A percentile compares a stretch with the other conserved stretches of the same genome.
phyloP scores from a whole-genome alignment of 768 basidiomycete species.

The Termitomyces bulborhizus region DNA sequence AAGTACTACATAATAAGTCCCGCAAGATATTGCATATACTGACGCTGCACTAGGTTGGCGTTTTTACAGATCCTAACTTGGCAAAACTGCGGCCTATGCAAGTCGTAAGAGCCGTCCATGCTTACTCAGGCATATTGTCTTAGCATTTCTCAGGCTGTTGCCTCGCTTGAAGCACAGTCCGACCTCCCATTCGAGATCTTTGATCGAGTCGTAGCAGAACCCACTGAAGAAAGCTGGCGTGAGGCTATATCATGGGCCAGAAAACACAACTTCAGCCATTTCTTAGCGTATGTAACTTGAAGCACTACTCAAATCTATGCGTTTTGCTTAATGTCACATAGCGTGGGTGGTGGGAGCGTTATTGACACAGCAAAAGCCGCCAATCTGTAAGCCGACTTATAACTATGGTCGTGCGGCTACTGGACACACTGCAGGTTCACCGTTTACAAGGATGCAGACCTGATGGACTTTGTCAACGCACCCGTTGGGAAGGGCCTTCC shows the following conservation, averaged over 20 bases:
- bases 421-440: constrained; percentile 50
- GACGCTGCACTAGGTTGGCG: constrained; percentile 62
- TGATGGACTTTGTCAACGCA: constrained; percentile 97
- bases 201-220: constrained; percentile 80
- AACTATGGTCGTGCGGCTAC: not conserved
- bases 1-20: constrained; percentile 40
- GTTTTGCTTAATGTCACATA: constrained; percentile 20
- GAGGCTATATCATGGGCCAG: constrained; percentile 87
- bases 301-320: not conserved
- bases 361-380: constrained; percentile 97
- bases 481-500: constrained; percentile 91
- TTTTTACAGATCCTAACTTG: constrained; percentile 89
- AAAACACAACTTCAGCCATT: constrained; percentile 86
- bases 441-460: constrained; percentile 86
- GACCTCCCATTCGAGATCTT: constrained; percentile 79
- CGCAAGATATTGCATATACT: not conserved
- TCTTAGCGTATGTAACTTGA: constrained; percentile 61
- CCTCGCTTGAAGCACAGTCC: constrained; percentile 71
- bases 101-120: constrained; percentile 40
- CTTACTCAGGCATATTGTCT: not conserved
- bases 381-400: constrained; percentile 55
- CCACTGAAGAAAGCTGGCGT: constrained; percentile 86
- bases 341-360: constrained; percentile 89
- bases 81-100: constrained; percentile 79
- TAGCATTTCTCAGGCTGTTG: constrained; percentile 48